phyloP scores from a whole-genome alignment of 106 monocot genomes.

The Dendrobium officinale region DNA sequence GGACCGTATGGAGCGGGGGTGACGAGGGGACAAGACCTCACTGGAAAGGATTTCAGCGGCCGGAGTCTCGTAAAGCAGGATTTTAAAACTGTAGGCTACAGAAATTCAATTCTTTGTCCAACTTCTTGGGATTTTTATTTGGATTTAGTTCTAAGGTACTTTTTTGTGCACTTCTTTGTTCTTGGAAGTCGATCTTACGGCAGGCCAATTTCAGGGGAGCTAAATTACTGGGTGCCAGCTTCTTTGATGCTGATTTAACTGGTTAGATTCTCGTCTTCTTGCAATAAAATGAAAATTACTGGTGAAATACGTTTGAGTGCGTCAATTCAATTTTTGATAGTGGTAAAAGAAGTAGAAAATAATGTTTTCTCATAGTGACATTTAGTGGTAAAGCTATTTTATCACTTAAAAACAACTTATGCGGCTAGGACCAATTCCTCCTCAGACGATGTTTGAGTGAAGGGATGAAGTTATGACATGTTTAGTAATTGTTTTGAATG shows the following conservation, averaged over 20 bases:
- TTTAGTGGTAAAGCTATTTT: no score
- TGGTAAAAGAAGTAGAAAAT: no score
- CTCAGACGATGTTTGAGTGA: no score
- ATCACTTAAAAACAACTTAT: no score
- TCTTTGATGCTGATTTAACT: conserved; percentile 95
- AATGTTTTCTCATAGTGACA: no score
- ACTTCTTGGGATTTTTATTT: neutral
- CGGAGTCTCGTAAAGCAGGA: conserved; percentile 82
- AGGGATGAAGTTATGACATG: no score
- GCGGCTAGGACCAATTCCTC: no score
- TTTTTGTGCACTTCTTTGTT: neutral
- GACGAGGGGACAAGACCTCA: conserved; percentile 91
- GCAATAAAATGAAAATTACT: neutral
- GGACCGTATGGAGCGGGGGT: conserved; percentile 80
- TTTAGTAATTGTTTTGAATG: no score
- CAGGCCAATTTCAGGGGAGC: conserved; percentile 98
- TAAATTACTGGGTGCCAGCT: conserved; percentile 81
- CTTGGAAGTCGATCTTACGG: conserved; percentile 73
- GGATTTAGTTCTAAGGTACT: neutral
- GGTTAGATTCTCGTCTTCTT: conserved; percentile 21
- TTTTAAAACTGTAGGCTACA: conserved; percentile 68
- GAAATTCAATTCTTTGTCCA: neutral
- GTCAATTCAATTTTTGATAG: no score
- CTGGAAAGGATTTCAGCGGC: conserved; percentile 94
- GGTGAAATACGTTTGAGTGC: no score